phyloP scores from a whole-genome alignment of 2,329 filamentous ascomycete genomes.

The Keithomyces neogunnii region DNA sequence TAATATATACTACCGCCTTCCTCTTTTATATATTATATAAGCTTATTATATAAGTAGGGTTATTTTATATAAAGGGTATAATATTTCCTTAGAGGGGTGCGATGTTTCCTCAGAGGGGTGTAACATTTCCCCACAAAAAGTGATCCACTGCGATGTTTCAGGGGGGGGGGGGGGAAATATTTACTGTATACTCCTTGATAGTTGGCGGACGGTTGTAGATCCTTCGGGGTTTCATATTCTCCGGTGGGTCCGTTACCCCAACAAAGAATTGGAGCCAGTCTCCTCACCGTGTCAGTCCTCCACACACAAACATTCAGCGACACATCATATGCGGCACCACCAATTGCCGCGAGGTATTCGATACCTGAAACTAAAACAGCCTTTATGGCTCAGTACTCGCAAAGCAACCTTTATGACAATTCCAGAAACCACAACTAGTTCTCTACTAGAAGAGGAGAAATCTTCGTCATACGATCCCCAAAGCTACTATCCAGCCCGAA shows the following conservation, averaged over 20 bases:
- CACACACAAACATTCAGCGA: neutral
- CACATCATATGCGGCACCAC: constrained; percentile 1
- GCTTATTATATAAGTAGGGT: too few species aligned
- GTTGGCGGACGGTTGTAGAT: too few species aligned
- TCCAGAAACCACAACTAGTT: neutral
- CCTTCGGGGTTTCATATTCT: constrained; percentile 1
- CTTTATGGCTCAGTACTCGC: neutral
- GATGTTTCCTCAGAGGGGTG: too few species aligned
- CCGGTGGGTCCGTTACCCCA: neutral
- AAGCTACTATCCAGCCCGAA: constrained; percentile 23
- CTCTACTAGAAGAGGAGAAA: constrained; percentile 17
- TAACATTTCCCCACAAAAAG: too few species aligned
- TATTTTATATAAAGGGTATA: too few species aligned
- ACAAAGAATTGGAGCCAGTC: neutral
- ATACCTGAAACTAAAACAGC: constrained; percentile 1
- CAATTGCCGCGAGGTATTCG: neutral
- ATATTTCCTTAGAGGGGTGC: too few species aligned
- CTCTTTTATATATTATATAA: too few species aligned
- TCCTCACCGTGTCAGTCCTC: neutral
- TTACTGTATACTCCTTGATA: too few species aligned
- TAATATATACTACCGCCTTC: too few species aligned
- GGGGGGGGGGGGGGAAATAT: too few species aligned
- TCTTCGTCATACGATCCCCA: constrained; percentile 15
- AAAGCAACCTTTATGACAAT: constrained; percentile 2
- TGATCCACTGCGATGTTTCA: too few species aligned